Evolutionary conservation across 129 eudicot species (phyloP), one percentile per base, ranked within the genome.

Genomic region (Chrysanthemum makinoi): DNA sequence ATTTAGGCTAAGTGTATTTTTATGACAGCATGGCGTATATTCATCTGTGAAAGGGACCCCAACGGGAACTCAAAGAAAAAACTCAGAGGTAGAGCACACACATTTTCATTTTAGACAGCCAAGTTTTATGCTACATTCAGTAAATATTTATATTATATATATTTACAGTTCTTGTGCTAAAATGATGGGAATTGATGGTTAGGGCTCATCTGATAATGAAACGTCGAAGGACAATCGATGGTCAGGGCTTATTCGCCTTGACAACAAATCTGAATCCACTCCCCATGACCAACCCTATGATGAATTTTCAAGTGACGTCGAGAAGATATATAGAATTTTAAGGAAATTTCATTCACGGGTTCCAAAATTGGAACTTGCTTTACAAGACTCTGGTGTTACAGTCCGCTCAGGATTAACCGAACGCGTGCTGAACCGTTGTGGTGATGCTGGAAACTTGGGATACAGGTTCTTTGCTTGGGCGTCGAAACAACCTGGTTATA

Each of bases 401-500:
- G 80, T 84, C 19, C 86, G 97, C 51, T 62, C 86, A 12, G 96
- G 96, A 6, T 75, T 91, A 63, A 79, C 94, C 0, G 96, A 91
- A 66, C 82, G 97, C 1, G 96, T 91, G 17, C 79, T 88, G 68
- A 75, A 83, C 33, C 96, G 97, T 58, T 88, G 97, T 48, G 96
- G 97, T 7, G 96, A 88, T 83, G 96, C 96, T 0, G 97, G 96
- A 26, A 88, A 86, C 57, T 77, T 91, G 65, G 97, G 87, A 28
- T 91, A 88, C 77, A 77, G 90, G 60, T 88, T 88, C 72, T 91
- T 88, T 56, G 81, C 87, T 2, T 88, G 97, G 97, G 88, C 94
- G 12, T 84, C 96, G 0, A 91, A 73, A 65, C 93, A 91, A 43
- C 88, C 89, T 0, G 94, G 87, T 74, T 86, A 88, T 51, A 72